These are phyloP conservation scores for Termitomyces titanicus DNA, from an alignment of 768 basidiomycete genomes.

Conservation along the genomic window DNA sequence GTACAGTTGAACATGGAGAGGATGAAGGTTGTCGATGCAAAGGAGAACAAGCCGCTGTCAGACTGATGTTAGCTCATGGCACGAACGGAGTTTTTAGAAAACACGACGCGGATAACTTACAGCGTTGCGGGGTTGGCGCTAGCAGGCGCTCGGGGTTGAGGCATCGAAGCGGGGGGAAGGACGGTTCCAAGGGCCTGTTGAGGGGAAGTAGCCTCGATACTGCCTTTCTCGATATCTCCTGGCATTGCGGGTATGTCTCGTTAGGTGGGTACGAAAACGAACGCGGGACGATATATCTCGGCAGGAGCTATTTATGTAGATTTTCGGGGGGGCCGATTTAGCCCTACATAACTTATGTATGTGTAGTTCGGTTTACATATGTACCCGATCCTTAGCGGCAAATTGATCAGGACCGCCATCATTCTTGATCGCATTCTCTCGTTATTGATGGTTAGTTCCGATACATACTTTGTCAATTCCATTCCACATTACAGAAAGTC, in stretches of 20 bases:
- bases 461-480: too few species aligned
- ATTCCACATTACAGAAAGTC: too few species aligned
- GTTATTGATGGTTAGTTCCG: too few species aligned
- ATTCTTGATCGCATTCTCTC: too few species aligned
- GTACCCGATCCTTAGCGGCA: too few species aligned
- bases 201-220: constrained; percentile 24
- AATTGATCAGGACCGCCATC: too few species aligned
- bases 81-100: neutral
- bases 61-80: neutral
- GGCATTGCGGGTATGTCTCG: constrained; percentile 1
- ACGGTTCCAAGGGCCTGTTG: constrained; percentile 21
- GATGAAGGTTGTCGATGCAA: constrained; percentile 81
- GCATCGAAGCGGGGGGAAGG: constrained; percentile 14
- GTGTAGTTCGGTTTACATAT: too few species aligned
- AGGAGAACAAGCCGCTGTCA: constrained; percentile 71
- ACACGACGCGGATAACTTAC: constrained; percentile 24
- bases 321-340: too few species aligned
- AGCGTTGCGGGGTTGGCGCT: constrained; percentile 63
- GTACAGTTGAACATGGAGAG: constrained; percentile 70
- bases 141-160: constrained; percentile 25
- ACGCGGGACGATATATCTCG: neutral
- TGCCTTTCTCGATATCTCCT: constrained; percentile 35
- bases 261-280: neutral
- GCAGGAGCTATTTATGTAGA: neutral
- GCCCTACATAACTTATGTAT: too few species aligned